phyloP scores from a whole-genome alignment of 129 eudicot species.

The Flaveria linearis region DNA sequence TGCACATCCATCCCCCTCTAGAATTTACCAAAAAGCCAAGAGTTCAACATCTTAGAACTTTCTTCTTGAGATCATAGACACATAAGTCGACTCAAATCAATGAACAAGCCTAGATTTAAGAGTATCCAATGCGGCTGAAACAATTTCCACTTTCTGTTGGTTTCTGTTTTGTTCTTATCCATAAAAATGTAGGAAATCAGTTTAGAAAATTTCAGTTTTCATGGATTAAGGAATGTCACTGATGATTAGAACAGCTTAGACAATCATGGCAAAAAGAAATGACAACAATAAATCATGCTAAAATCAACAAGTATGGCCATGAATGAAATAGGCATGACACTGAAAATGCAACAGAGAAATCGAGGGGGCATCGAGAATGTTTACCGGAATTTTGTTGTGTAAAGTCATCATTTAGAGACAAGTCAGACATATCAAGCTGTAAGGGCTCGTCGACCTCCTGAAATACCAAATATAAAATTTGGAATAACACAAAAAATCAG shows the following conservation, averaged over 20 bases:
- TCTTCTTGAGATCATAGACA: constrained; percentile 4
- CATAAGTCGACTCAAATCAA: not conserved
- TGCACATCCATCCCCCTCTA: not conserved
- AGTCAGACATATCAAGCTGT: constrained; percentile 83
- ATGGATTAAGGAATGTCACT: not conserved
- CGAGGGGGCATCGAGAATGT: constrained; percentile 4
- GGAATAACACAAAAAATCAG: not conserved
- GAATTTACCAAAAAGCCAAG: not conserved
- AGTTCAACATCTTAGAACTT: not conserved
- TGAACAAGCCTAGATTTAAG: not conserved
- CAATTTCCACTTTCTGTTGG: not conserved
- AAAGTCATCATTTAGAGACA: constrained; percentile 69
- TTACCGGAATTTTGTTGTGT: constrained; percentile 61
- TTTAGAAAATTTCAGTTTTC: constrained; percentile 7
- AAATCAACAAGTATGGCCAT: not conserved
- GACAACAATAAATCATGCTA: not conserved
- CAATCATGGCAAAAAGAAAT: not conserved
- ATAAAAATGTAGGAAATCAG: not conserved
- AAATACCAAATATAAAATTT: constrained; percentile 22
- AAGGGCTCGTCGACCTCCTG: constrained; percentile 98
- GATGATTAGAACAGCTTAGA: constrained; percentile 1
- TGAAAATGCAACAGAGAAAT: not conserved
- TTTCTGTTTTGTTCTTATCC: constrained; percentile 10
- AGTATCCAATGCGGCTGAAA: constrained; percentile 5
- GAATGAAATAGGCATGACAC: not conserved